Evolutionary conservation across 73 alveolate species (phyloP).

Genomic region (Tetrahymena elliotti): DNA sequence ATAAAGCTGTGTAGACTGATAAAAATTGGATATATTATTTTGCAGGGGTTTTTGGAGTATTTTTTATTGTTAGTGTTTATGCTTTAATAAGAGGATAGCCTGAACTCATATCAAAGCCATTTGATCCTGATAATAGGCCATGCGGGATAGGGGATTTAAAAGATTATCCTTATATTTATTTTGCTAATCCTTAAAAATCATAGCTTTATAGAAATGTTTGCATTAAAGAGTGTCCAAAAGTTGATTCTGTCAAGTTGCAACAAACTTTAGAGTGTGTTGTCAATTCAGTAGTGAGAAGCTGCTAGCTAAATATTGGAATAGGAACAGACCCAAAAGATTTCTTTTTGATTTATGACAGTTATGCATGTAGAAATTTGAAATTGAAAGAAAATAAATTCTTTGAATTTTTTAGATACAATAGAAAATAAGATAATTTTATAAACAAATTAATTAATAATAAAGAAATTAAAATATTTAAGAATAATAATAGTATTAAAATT

Average conservation of each 20-base stretch:
- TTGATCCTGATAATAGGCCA: not conserved
- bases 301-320: not conserved
- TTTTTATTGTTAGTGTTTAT: not conserved
- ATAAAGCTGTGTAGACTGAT: not conserved
- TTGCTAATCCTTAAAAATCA: slow-evolving; percentile 8
- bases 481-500: not conserved
- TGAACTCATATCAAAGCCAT: not conserved
- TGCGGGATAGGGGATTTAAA: slow-evolving; percentile 25
- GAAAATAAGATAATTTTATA: no score
- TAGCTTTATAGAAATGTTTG: slow-evolving; percentile 8
- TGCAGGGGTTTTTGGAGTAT: not conserved
- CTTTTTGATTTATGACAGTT: not conserved
- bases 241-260: not conserved
- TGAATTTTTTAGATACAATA: not conserved
- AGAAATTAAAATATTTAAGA: not conserved
- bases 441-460: no score
- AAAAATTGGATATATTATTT: not conserved
- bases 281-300: not conserved
- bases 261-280: not conserved
- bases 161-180: slow-evolving; percentile 27
- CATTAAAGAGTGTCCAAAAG: slow-evolving; percentile 23
- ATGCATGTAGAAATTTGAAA: not conserved
- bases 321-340: not conserved
- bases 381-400: not conserved
- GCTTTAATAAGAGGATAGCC: not conserved